Evolutionary conservation across 768 basidiomycete species (phyloP).

Genomic region (Phylloporus rhodoxanthus): DNA sequence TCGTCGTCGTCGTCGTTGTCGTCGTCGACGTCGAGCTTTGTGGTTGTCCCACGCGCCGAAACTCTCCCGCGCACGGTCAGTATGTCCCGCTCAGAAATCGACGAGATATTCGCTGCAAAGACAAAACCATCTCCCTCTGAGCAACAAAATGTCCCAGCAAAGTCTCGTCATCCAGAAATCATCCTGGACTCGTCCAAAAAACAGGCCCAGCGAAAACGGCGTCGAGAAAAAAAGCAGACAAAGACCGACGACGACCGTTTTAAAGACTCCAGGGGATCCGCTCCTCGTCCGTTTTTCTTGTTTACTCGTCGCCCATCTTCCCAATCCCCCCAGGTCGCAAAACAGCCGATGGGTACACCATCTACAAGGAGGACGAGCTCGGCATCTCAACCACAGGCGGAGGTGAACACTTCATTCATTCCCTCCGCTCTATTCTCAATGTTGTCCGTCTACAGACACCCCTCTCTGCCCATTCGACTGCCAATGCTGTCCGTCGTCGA

Average conservation of each 20-base stretch:
- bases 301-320: slow-evolving; percentile 8
- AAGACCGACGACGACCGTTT: slow-evolving; percentile 45
- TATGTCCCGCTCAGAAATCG: slow-evolving; percentile 69
- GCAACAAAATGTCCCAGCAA: neutral
- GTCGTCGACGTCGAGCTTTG: slow-evolving; percentile 7
- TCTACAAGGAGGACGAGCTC: slow-evolving; percentile 82
- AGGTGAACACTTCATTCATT: slow-evolving; percentile 42
- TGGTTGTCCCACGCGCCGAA: slow-evolving; percentile 14
- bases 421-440: slow-evolving; percentile 14
- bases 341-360: slow-evolving; percentile 73
- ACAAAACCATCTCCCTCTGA: neutral
- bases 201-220: slow-evolving; percentile 28
- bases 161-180: slow-evolving; percentile 42
- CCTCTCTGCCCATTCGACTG: slow-evolving; percentile 86
- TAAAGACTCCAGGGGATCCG: slow-evolving; percentile 68
- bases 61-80: slow-evolving; percentile 13
- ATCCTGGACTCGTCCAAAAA: slow-evolving; percentile 57
- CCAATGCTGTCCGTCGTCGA: slow-evolving; percentile 65
- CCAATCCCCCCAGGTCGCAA: slow-evolving; percentile 49
- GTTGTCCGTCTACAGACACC: slow-evolving; percentile 51
- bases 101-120: slow-evolving; percentile 71
- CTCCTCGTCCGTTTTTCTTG: slow-evolving; percentile 49
- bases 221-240: slow-evolving; percentile 26
- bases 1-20: slow-evolving; percentile 17
- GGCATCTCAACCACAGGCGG: slow-evolving; percentile 64